Evolutionary conservation across 2,329 filamentous ascomycete genomes (phyloP).

Genomic region (Pseudocercospora musae): DNA sequence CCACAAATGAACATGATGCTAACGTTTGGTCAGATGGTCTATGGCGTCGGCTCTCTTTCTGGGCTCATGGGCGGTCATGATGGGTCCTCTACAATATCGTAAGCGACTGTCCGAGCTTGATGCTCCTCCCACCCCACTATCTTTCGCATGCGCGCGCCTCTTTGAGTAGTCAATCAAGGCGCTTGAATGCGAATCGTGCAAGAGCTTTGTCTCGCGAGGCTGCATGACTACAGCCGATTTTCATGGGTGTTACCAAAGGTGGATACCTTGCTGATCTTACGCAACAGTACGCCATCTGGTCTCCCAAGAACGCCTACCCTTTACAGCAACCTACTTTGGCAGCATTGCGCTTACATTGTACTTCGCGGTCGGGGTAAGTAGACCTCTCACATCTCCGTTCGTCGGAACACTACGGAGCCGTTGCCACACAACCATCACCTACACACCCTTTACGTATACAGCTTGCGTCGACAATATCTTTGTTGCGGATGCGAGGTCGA

Average conservation of each 20-base stretch:
- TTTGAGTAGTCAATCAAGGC: slow-evolving; percentile 18
- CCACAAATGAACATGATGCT: slow-evolving; percentile 31
- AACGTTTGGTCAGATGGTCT: slow-evolving; percentile 71
- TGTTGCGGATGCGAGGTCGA: slow-evolving; percentile 24
- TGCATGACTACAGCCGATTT: slow-evolving; percentile 18
- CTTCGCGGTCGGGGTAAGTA: slow-evolving; percentile 85
- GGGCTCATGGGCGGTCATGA: slow-evolving; percentile 86
- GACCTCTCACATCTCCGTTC: slow-evolving; percentile 9
- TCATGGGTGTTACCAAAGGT: slow-evolving; percentile 9
- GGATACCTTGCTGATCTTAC: slow-evolving; percentile 21
- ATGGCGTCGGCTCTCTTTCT: slow-evolving; percentile 89
- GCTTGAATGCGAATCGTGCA: slow-evolving; percentile 11
- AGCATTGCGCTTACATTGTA: slow-evolving; percentile 87
- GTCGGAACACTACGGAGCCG: slow-evolving; percentile 12
- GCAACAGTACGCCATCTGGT: slow-evolving; percentile 67
- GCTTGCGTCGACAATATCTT: slow-evolving; percentile 23
- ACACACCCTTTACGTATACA: slow-evolving; percentile 14
- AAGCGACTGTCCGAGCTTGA: slow-evolving; percentile 30
- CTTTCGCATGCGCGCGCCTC: slow-evolving; percentile 14
- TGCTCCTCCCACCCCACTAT: slow-evolving; percentile 16
- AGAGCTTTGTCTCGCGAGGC: slow-evolving; percentile 16
- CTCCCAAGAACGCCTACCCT: slow-evolving; percentile 80
- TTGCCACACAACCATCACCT: slow-evolving; percentile 17
- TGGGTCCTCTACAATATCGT: slow-evolving; percentile 80
- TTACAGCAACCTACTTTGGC: slow-evolving; percentile 92